Evolutionary conservation across 257 asterid genomes (phyloP), one percentile per base, ranked within the genome.

Genomic region (Nicotiana attenuata): DNA sequence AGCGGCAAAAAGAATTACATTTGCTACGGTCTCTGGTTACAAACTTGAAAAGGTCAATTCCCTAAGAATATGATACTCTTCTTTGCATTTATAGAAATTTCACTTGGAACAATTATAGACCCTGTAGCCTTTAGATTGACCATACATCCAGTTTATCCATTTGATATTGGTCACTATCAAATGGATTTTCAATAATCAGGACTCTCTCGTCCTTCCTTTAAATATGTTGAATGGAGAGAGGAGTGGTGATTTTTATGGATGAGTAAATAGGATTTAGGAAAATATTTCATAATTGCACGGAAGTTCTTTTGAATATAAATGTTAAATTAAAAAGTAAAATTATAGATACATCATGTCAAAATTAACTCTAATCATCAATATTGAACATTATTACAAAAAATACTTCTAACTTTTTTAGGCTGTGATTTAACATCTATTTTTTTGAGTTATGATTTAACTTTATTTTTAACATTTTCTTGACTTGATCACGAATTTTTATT

Each of bases 1-100:
- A 47, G 83, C 56, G 77, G 63, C 69, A 81, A 84, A 81, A 81
- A 66, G 77, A 50, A 77, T 57, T 47, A 31, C 41, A 41, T 65
- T 45, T 11, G 7, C 5, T 1, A 1, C 0, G 1, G 19, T 19
- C 13, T 57, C 2, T 7, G 24, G 64, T 57, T 19, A 57, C 22
- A 7, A 57, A 57, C 64, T 17, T 19, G 26, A 19, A 57, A 57
- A 57, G n/a, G 11, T 57, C 63, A 7, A 7, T 24, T 26, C 22
- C 41, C n/a, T 65, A 13, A 65, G 19, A 64, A 20, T 64, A 8
- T 20, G 5, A 20, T 20, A 20, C 71, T 64, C 50, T 11, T 41
- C 11, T 41, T 41, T 8, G 50, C 47, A 38, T 38, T 38, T 38
- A 38, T 38, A 7, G 47, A 38, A 33, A 33, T 41, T 7, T 20